A percentile compares a stretch with the other conserved stretches of the same genome.
Conservation (phyloP, 106 monocot genomes). For the Iris macrosiphon region DNA sequence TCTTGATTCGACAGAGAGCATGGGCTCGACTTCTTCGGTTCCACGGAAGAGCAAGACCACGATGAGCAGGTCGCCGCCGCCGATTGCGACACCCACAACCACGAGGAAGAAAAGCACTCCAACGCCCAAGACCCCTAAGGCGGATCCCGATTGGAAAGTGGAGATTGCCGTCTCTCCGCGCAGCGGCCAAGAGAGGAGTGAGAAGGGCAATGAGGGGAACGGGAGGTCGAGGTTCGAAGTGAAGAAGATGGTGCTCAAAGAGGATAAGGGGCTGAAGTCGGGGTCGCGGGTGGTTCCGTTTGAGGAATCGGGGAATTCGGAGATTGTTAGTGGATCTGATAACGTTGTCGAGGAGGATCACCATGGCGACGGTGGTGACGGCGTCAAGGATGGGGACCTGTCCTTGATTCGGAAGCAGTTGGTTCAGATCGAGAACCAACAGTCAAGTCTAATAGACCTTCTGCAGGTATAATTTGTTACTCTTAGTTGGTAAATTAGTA, state of each 20-base stretch:
- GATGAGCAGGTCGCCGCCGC: conserved; percentile 53
- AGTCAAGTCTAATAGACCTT: conserved; percentile 73
- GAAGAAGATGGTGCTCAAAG: conserved; percentile 22
- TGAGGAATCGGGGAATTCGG: conserved; percentile 40
- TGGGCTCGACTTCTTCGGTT: conserved; percentile 21
- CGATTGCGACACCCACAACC: conserved; percentile 31
- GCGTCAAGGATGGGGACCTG: conserved; percentile 53
- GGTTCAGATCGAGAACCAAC: conserved; percentile 94
- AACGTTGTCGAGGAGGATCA: conserved; percentile 14
- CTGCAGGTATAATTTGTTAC: conserved; percentile 74
- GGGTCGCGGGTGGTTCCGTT: conserved; percentile 36
- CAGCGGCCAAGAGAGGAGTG: conserved; percentile 26
- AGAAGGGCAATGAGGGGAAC: conserved; percentile 10
- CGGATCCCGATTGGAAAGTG: conserved; percentile 43
- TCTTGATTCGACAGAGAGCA: conserved; percentile 21
- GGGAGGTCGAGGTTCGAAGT: conserved; percentile 24
- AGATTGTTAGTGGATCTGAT: conserved; percentile 8
- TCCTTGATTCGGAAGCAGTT: conserved; percentile 71
- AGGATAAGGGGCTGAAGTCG: conserved; percentile 25
- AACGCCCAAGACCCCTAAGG: conserved; percentile 19
- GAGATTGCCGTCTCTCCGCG: conserved; percentile 40
- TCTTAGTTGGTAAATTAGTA: no score
- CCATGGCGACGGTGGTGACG: conserved; percentile 9
- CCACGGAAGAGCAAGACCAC: conserved; percentile 31
- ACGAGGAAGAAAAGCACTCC: conserved; percentile 17